Evolutionary conservation across 164 flowering plant genomes (phyloP).

Genomic region (Akebia trifoliata): DNA sequence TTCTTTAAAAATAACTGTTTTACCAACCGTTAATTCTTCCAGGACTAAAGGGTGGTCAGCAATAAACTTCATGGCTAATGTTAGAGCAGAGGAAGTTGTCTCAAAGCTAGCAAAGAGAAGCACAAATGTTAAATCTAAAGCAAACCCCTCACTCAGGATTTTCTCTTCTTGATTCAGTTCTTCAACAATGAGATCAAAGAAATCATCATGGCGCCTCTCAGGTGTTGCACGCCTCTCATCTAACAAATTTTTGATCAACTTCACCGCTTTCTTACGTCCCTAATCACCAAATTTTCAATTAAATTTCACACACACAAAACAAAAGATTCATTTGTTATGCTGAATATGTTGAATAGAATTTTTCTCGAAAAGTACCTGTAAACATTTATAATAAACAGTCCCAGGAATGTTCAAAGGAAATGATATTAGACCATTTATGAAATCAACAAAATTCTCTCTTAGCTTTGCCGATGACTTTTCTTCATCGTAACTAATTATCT

Average conservation of each 20-base stretch:
- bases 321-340: no score
- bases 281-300: no score
- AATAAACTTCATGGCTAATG: conserved; percentile 22
- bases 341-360: no score
- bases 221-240: conserved; percentile 51
- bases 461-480: conserved; percentile 13
- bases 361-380: conserved; percentile 31
- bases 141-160: conserved; percentile 22
- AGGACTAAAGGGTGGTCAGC: conserved; percentile 59
- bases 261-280: conserved; percentile 83
- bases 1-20: background rate
- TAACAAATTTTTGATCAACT: conserved; percentile 51
- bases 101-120: conserved; percentile 35
- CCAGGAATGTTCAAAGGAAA: conserved; percentile 36
- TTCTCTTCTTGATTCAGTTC: conserved; percentile 28
- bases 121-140: conserved; percentile 24
- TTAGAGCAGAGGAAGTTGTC: conserved; percentile 24
- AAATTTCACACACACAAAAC: no score
- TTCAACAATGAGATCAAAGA: conserved; percentile 40
- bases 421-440: conserved; percentile 28
- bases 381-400: conserved; percentile 28
- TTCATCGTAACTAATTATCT: conserved; percentile 25
- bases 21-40: conserved; percentile 49
- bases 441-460: conserved; percentile 22
- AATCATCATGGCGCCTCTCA: conserved; percentile 44